These are phyloP conservation scores for Naganishia vaughanmartiniae DNA, from an alignment of 768 basidiomycete genomes.

Conservation along the genomic window DNA sequence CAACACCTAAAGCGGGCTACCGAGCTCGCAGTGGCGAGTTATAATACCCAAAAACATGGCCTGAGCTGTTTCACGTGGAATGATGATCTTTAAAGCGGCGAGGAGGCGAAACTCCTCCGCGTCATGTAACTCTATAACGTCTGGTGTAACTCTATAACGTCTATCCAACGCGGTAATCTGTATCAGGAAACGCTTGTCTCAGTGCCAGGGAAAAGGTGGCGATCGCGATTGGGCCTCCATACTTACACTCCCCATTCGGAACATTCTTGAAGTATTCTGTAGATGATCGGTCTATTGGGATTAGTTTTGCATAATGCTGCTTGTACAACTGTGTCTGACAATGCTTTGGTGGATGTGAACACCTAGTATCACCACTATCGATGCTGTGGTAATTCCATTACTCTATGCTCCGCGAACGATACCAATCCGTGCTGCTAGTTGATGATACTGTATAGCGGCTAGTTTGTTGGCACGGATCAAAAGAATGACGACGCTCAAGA, in stretches of 20 bases:
- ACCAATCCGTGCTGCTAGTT: slow-evolving; percentile 82
- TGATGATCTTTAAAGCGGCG: not conserved
- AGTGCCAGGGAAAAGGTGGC: no score
- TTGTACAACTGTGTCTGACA: slow-evolving; percentile 1
- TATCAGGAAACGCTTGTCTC: not conserved
- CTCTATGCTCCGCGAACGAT: slow-evolving; percentile 46
- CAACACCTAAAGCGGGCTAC: slow-evolving; percentile 5
- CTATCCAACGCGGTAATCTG: not conserved
- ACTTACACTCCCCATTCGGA: not conserved
- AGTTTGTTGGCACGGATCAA: slow-evolving; percentile 68
- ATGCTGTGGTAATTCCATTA: not conserved
- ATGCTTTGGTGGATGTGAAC: not conserved
- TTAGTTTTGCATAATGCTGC: not conserved
- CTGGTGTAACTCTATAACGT: slow-evolving; percentile 3
- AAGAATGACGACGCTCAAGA: slow-evolving; percentile 65
- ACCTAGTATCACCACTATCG: not conserved
- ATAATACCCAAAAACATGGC: not conserved
- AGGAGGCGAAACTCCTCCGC: not conserved
- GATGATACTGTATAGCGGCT: slow-evolving; percentile 71
- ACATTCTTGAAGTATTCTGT: no score
- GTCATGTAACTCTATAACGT: not conserved
- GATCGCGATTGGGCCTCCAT: no score
- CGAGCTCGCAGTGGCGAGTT: not conserved
- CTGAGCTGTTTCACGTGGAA: not conserved
- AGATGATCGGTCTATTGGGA: not conserved